Base-by-base conservation (phyloP, 306 rosid species). In the Astragalus glycyphyllos region DNA sequence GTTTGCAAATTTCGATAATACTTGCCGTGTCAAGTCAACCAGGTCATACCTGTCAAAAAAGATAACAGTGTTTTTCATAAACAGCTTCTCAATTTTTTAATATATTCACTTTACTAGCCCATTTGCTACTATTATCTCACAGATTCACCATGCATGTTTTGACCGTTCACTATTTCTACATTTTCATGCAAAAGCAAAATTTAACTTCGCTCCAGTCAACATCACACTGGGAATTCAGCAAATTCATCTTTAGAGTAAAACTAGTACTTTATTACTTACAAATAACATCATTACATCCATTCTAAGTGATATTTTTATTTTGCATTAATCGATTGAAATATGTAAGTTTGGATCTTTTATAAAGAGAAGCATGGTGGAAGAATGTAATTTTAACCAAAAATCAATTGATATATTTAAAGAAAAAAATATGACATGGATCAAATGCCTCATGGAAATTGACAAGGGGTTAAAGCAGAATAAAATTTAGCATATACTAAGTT, bases 21-120 rank as follows among this genome's bases (percentile, higher is more conserved):
- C 97, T 84, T 94, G 98, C 66, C 97, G 82, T 13, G 97, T 84
- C 71, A 94, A 81, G 82, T 94, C 98, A 74, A 94, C 95, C 82
- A 93, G 86, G 79, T 93, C 98, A 73, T 90, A 93, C 83, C 98
- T 93, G 92, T 73, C 42, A 80, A 55, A 66, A 66, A 73, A 65
- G 54, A 64, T 46, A 62, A 14, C 13, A 58, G 37, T 41, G 55
- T 50, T 77, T 65, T 60, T n/a, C 35, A 60, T 65, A 20, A 35
- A 49, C 34, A 71, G 37, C 42, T 56, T 62, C 49, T 6, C 48
- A 23, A 20, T 44, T 35, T 42, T 16, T 54, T 20, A 61, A 50
- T 58, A 55, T 34, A 49, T 58, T 72, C 65, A 48, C 23, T 64
- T 13, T 6, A n/a, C 58, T 2, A 16, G 7, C 29, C 12, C 48